Conservation (phyloP, 2,329 filamentous ascomycete genomes). For the Pseudogymnoascus pannorum region DNA sequence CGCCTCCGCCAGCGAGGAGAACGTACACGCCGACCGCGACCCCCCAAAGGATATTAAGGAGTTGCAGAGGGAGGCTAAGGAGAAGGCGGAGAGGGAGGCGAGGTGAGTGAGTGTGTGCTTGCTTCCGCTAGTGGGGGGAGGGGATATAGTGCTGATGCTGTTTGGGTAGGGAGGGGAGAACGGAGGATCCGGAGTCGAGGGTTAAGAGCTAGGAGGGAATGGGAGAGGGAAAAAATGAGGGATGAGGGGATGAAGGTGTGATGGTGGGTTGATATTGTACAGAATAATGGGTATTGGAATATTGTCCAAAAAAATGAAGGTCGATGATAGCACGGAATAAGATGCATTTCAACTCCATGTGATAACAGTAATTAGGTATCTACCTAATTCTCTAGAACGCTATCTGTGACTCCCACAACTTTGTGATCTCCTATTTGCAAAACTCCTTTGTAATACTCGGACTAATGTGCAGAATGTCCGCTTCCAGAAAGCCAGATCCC, state of each 20-base stretch:
- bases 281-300: no score
- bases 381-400: background rate
- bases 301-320: no score
- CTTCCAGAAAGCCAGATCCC: background rate
- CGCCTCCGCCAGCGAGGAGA: slow-evolving; percentile 72
- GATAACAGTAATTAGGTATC: background rate
- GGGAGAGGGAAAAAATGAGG: no score
- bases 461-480: background rate
- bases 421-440: background rate
- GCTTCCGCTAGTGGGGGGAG: background rate
- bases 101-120: slow-evolving; percentile 39
- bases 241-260: background rate
- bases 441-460: background rate
- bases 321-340: background rate
- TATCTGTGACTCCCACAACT: background rate
- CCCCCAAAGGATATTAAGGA: slow-evolving; percentile 40
- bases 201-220: background rate
- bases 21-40: slow-evolving; percentile 37
- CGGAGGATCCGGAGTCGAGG: background rate
- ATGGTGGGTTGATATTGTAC: background rate
- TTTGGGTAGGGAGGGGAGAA: no score
- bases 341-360: background rate
- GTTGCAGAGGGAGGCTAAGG: slow-evolving; percentile 38
- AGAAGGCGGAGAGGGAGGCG: slow-evolving; percentile 37
- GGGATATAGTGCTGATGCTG: no score